A percentile compares a stretch with the other conserved stretches of the same genome.
These are phyloP conservation scores for Mycogone perniciosa DNA, from an alignment of 2,329 filamentous ascomycete species.

Conservation along the genomic window DNA sequence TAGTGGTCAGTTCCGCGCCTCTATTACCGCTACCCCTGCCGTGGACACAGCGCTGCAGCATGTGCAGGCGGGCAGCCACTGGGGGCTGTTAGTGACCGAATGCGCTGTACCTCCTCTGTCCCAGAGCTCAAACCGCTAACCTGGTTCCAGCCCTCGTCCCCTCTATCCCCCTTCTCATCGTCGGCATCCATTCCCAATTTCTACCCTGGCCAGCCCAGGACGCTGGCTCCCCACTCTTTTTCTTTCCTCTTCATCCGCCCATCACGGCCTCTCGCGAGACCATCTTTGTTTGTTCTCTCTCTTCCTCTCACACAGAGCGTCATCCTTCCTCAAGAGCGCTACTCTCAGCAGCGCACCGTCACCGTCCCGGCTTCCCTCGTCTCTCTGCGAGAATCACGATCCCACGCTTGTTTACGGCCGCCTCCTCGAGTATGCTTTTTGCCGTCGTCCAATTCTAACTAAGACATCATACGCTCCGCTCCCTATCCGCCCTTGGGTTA, in stretches of 20 bases:
- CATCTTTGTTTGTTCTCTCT: conserved; percentile 1
- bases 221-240: conserved; percentile 11
- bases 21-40: neutral
- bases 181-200: conserved; percentile 12
- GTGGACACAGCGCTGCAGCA: neutral
- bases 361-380: neutral
- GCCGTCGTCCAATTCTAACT: conserved; percentile 1
- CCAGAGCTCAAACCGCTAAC: neutral
- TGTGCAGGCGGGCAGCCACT: neutral
- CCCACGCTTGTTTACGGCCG: conserved; percentile 4
- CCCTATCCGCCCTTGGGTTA: neutral
- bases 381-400: neutral
- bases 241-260: conserved; percentile 13
- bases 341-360: neutral
- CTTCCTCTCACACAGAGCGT: neutral
- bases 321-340: neutral
- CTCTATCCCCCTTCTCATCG: conserved; percentile 8
- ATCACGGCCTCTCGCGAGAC: conserved; percentile 5
- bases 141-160: neutral
- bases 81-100: neutral
- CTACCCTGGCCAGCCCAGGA: conserved; percentile 7
- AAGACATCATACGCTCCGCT: conserved; percentile 3
- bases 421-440: conserved; percentile 6
- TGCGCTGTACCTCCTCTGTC: neutral
- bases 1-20: neutral